phyloP scores from a whole-genome alignment of 768 basidiomycete genomes.

The Phylloporus scabripes region DNA sequence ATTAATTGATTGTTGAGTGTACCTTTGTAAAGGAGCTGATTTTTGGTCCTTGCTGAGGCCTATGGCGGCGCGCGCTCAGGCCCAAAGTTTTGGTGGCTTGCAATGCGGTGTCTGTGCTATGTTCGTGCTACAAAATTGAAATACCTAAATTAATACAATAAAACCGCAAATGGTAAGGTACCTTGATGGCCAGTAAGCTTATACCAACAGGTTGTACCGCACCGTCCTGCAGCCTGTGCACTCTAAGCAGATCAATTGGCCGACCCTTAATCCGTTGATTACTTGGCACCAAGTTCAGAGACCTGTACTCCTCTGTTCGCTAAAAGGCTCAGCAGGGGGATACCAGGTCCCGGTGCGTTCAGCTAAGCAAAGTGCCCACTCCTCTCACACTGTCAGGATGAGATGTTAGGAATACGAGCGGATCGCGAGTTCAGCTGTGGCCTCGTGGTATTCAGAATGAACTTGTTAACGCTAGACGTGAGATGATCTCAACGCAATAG shows the following conservation, averaged over 20 bases:
- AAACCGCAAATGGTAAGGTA: background rate
- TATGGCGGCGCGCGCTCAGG: background rate
- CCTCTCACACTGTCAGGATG: too few species aligned
- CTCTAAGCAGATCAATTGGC: background rate
- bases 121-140: background rate
- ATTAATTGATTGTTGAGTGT: background rate
- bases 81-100: background rate
- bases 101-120: background rate
- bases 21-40: background rate
- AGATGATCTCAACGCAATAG: too few species aligned
- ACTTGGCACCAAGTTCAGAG: background rate
- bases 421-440: too few species aligned
- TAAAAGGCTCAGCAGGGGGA: too few species aligned
- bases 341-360: background rate
- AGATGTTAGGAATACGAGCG: too few species aligned
- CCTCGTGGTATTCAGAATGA: background rate
- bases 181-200: background rate
- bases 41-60: background rate
- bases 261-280: background rate
- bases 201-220: background rate
- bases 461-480: too few species aligned
- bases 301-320: background rate
- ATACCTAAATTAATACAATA: background rate
- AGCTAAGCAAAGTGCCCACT: too few species aligned
- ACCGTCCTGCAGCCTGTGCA: background rate